Evolutionary conservation across 352 stramenopile species (phyloP), one percentile per base, ranked within the genome.

Genomic region (Phytophthora aleatoria): DNA sequence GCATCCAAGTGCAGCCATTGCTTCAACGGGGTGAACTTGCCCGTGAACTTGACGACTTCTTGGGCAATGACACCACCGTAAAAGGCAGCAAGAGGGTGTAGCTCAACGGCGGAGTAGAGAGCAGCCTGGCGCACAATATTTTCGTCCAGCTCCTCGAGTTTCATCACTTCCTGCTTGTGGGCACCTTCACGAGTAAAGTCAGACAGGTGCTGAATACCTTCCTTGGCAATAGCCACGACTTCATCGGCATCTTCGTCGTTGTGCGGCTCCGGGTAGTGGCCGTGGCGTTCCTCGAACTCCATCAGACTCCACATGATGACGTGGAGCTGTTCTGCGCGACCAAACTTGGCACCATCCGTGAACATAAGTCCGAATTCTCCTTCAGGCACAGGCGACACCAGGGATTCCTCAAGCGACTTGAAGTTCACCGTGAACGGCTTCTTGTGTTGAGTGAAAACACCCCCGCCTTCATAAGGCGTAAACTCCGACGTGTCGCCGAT

Each of bases 41-140:
- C 87, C 39, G 87, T 95, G 50, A 94, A 94, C 64, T 95, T 95
- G 50, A 95, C 87, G n/a, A 95, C 79, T 74, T 95, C 87, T 51
- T 95, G 87, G 7, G 87, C 87, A 57, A 95, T 62, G 38, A 95
- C 77, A 38, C 87, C 87, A 50, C 87, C 87, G 63, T 87, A 95
- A 52, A 92, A 95, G 16, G 87, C 87, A 45, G 87, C 83, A 49
- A 95, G 63, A 24, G 87, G 87, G 49, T 95, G 87, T n/a, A 95
- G 57, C 61, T 95, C 87, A 9, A 95, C 66, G 8, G 77, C 62
- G 3, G 83, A 74, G 26, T 79, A 91, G 36, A 89, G 53, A 3
- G 81, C 78, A 2, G 81, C 77, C 51, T 90, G 76, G 35, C 74
- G 82, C 10, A 85, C 69, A 11, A 92, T 52, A 12, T 83, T 76